These are phyloP conservation scores for Neopestalotiopsis clavispora DNA, from an alignment of 2,329 filamentous ascomycete species.

Conservation along the genomic window DNA sequence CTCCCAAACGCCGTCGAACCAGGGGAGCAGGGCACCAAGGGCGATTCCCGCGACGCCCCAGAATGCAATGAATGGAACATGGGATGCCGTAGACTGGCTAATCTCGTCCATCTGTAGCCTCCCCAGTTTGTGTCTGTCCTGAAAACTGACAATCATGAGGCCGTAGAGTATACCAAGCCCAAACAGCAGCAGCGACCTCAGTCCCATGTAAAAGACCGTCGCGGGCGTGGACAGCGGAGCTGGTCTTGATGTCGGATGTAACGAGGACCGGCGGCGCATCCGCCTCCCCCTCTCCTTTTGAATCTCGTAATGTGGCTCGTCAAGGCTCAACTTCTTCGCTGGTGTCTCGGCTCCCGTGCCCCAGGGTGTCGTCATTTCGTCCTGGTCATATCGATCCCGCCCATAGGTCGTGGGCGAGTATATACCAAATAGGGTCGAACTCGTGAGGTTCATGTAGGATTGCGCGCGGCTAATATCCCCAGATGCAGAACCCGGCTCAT, in stretches of 20 bases:
- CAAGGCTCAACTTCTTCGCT: slow-evolving; percentile 44
- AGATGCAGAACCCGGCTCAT: slow-evolving; percentile 36
- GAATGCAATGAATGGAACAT: slow-evolving; percentile 73
- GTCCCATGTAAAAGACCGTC: slow-evolving; percentile 53
- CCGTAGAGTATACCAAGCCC: slow-evolving; percentile 83
- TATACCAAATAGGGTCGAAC: slow-evolving; percentile 89
- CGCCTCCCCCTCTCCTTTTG: slow-evolving; percentile 35
- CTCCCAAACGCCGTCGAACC: slow-evolving; percentile 80
- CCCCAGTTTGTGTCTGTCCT: slow-evolving; percentile 68
- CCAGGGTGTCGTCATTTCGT: slow-evolving; percentile 74
- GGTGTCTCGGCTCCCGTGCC: slow-evolving; percentile 79
- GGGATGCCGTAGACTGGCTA: slow-evolving; percentile 44
- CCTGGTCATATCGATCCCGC: slow-evolving; percentile 48
- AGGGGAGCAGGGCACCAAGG: slow-evolving; percentile 81
- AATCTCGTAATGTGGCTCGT: slow-evolving; percentile 31
- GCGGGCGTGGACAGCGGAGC: slow-evolving; percentile 33
- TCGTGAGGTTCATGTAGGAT: slow-evolving; percentile 85
- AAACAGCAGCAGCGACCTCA: slow-evolving; percentile 72
- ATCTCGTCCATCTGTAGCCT: slow-evolving; percentile 61
- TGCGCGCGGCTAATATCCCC: slow-evolving; percentile 68
- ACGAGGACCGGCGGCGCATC: slow-evolving; percentile 42
- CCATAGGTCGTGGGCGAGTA: slow-evolving; percentile 73
- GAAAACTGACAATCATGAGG: slow-evolving; percentile 78
- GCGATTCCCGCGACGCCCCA: slow-evolving; percentile 84
- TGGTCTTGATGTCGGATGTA: slow-evolving; percentile 32